Base-by-base conservation (phyloP, 2,329 filamentous ascomycete species). In the Clarireedia paspali region DNA sequence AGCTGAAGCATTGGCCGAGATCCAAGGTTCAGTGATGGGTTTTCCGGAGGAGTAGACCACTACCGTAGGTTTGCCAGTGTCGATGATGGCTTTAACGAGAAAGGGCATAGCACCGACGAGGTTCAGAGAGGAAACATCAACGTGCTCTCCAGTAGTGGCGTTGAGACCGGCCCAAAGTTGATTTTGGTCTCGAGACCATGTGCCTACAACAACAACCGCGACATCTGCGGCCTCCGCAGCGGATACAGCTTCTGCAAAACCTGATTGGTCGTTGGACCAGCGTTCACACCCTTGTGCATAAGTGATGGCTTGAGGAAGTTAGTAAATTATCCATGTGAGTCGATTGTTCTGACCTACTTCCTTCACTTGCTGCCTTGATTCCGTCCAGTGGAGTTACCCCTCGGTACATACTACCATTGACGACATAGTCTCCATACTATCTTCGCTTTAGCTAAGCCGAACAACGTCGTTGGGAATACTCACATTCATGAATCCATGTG, bases 1-100 rank as follows among this genome's bases (percentile, higher is more conserved):
- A 0, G 84, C 85, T 0, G 82, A 75, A 0, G 86, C 83, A 26
- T 77, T 75, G 34, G 79, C 74, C 0, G 82, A 83, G 66, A 89
- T 85, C 87, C 86, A 89, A 4, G 83, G 77, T 68, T 89, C 85
- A 0, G 85, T 87, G 57, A 90, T 73, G 3, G 87, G 87, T 66
- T 89, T 90, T 47, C 87, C 87, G 9, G 96, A 89, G 0, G 89
- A 82, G 66, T 96, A 91, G 2, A 94, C 78, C 5, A 96, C 83
- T 0, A 96, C 89, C 7, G 96, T 77, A 0, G 91, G 87, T 44
- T 82, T 77, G 9, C 84, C 83, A 0, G 85, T 87, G 56, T 81
- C 79, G 59, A 86, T 80, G 64, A 90, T 80, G 23, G 85, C 84
- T 63, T 78, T 75, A 49, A 88, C 81, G 1, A 89, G 80, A 9